Base-by-base conservation (phyloP, 2,329 filamentous ascomycete genomes). In the Claviceps pusilla region DNA sequence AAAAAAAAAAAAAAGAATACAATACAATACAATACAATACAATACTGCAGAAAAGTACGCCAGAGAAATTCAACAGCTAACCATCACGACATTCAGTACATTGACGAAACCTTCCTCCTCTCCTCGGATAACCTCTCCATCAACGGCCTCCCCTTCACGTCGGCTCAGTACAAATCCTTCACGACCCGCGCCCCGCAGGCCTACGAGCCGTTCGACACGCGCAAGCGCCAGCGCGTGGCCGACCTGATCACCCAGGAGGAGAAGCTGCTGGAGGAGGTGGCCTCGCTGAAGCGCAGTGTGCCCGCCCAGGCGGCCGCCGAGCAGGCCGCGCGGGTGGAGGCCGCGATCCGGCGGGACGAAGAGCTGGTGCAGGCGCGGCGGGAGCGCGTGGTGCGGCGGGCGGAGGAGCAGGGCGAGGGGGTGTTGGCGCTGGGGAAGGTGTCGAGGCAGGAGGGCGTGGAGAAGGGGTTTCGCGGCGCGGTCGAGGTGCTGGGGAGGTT, bases 181-280 rank as follows among this genome's bases (percentile, higher is more conserved):
- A 62, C 55, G 57, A 49, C 56, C 52, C 53, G 53, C 54, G 51
- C 59, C 3, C 60, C 59, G n/a, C 62, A 66, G 29, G 67, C 70
- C 56, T 80, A 79, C 70, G 79, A 82, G 60, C 76, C 80, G 37
- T 83, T 83, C 62, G 78, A 84, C 69, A 67, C 71, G 3, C 76
- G 77, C 64, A 76, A 78, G 60, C 79, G 80, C 62, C 71, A 74
- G 57, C 75, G 73, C 60, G 77, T 83, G 59, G 78, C 80, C 63
- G 75, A 78, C 42, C 74, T 83, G n/a, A 73, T 78, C 57, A 71
- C 76, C 56, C 74, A 82, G 56, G 81, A 84, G 60, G 80, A 84
- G 63, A 79, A 79, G 61, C 73, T 84, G 3, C 76, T 83, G 48
- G 77, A 80, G 59, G 78, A 83, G 61, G 81, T 84, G 60, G 80